A percentile compares a stretch with the other conserved stretches of the same genome.
These are phyloP conservation scores for Amaranthus hypochondriacus DNA, from an alignment of 148 eudicot genomes.

Conservation along the genomic window DNA sequence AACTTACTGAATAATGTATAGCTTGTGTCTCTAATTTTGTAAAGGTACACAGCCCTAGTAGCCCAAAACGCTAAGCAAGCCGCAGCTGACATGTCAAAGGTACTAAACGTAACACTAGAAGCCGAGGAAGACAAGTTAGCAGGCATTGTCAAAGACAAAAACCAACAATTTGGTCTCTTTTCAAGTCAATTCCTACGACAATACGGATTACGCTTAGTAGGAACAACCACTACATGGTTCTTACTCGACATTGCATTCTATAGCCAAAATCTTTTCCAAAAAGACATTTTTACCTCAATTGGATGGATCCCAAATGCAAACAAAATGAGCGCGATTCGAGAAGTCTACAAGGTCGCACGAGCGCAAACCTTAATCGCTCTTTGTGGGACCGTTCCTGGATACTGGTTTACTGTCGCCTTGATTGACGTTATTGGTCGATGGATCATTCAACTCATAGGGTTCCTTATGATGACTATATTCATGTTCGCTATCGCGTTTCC, in stretches of 20 bases:
- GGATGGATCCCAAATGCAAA: conserved; percentile 55
- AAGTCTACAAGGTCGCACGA: conserved; percentile 46
- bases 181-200: conserved; percentile 40
- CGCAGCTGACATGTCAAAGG: conserved; percentile 55
- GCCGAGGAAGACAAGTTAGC: conserved; percentile 37
- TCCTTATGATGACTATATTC: conserved; percentile 72
- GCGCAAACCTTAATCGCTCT: conserved; percentile 65
- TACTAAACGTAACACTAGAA: conserved; percentile 36
- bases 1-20: no score
- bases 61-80: conserved; percentile 58
- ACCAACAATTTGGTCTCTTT: conserved; percentile 45
- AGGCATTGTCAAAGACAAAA: background rate
- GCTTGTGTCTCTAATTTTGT: no score
- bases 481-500: conserved; percentile 73
- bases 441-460: conserved; percentile 58
- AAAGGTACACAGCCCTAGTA: conserved; percentile 53
- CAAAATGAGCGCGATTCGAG: conserved; percentile 56
- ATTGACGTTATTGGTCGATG: conserved; percentile 60
- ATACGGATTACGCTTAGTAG: conserved; percentile 58
- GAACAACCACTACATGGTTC: conserved; percentile 67
- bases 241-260: conserved; percentile 74
- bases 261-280: conserved; percentile 72
- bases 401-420: conserved; percentile 66
- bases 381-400: conserved; percentile 68
- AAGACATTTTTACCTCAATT: conserved; percentile 48